Conservation (phyloP, 208 protist genomes). For the Borovskyia barvae region DNA sequence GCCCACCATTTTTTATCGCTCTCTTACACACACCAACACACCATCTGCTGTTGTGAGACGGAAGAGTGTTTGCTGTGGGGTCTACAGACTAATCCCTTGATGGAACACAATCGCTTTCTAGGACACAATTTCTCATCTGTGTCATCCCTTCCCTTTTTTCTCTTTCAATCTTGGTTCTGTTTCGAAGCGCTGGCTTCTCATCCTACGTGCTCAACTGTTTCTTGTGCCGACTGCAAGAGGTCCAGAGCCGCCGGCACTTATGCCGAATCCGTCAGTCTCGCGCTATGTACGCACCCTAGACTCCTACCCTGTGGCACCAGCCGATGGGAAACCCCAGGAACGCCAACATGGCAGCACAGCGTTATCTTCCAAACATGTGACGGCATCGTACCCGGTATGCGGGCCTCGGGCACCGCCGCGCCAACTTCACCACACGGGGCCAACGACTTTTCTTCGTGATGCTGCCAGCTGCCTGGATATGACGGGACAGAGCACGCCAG, state of each 20-base stretch:
- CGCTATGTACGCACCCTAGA: slow-evolving; percentile 23
- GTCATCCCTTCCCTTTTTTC: neutral
- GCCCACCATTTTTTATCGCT: neutral
- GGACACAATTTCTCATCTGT: neutral
- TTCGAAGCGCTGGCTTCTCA: neutral
- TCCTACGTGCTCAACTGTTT: neutral
- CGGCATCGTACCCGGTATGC: too few species aligned
- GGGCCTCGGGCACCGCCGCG: too few species aligned
- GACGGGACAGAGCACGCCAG: too few species aligned
- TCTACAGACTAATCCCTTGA: too few species aligned
- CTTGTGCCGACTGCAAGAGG: too few species aligned
- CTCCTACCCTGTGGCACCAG: slow-evolving; percentile 14
- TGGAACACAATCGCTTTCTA: too few species aligned
- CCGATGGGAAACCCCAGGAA: neutral
- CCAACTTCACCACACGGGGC: too few species aligned
- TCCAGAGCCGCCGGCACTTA: too few species aligned
- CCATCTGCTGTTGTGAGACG: neutral
- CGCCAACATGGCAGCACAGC: too few species aligned
- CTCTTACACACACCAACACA: neutral
- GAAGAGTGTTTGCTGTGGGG: neutral
- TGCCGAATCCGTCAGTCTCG: neutral
- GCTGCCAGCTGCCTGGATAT: too few species aligned
- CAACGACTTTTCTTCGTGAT: too few species aligned
- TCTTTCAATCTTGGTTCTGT: neutral
- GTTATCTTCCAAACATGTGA: too few species aligned